These are phyloP conservation scores for Ustanciosporium gigantosporum DNA, from an alignment of 1,284 basidiomycete species.

Conservation along the genomic window DNA sequence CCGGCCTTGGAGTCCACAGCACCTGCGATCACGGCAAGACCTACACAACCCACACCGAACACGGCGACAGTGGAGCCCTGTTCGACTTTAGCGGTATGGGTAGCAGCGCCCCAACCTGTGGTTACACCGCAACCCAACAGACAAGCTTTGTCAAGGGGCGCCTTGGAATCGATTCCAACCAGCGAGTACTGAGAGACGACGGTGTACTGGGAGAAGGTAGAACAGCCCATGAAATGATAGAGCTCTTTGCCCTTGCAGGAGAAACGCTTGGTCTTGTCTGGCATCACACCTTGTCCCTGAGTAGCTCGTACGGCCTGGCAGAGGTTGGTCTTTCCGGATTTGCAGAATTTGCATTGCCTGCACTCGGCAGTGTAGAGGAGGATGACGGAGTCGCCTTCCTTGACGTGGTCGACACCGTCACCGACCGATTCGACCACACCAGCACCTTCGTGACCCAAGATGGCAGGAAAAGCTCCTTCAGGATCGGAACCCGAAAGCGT, in stretches of 20 bases:
- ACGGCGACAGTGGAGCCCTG: constrained; percentile 81
- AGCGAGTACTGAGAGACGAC: constrained; percentile 97
- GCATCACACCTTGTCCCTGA: constrained; percentile 96
- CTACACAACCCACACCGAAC: constrained; percentile 94
- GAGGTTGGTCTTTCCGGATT: constrained; percentile 91
- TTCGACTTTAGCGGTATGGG: constrained; percentile 65
- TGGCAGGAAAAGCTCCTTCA: constrained; percentile 93
- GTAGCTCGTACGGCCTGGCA: constrained; percentile 76
- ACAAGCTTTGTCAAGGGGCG: constrained; percentile 91
- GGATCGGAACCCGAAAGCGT: constrained; percentile 94
- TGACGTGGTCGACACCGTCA: constrained; percentile 85
- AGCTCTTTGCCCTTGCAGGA: constrained; percentile 83
- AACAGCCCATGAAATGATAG: constrained; percentile 96
- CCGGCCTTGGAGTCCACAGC: constrained; percentile 77
- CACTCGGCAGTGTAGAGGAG: constrained; percentile 65
- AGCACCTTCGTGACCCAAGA: constrained; percentile 69
- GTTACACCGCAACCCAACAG: constrained; percentile 93
- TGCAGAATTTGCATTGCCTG: constrained; percentile 74
- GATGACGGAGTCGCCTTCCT: constrained; percentile 73
- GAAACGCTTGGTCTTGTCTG: constrained; percentile 89
- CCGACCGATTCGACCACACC: constrained; percentile 82
- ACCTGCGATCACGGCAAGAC: constrained; percentile 78
- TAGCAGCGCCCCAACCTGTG: constrained; percentile 89
- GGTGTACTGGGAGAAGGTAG: constrained; percentile 98
- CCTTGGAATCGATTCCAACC: constrained; percentile 80